These are phyloP conservation scores for Microstegium vimineum DNA, from an alignment of 176 grass and related monocot species.

Conservation along the genomic window DNA sequence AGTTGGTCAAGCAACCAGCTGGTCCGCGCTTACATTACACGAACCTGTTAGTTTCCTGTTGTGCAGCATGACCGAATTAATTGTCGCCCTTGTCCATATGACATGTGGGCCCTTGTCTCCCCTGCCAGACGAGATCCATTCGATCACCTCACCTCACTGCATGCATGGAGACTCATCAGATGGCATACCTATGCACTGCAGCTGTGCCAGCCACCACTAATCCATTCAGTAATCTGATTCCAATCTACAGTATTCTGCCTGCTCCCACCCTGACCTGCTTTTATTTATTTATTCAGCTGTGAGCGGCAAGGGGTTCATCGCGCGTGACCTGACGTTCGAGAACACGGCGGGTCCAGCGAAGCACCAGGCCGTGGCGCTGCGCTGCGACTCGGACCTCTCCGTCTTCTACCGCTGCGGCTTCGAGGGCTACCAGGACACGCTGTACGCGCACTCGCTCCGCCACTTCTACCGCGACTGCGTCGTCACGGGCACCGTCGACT, in stretches of 20 bases:
- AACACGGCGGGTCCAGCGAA: constrained; percentile 68
- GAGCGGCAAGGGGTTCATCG: constrained; percentile 65
- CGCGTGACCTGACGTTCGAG: constrained; percentile 64
- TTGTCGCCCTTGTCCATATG: background rate
- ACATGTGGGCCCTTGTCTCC: background rate
- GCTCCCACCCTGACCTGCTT: no score
- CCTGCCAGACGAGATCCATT: background rate
- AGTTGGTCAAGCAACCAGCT: no score
- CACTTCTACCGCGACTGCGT: constrained; percentile 85
- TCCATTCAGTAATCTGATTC: background rate
- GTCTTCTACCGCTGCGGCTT: constrained; percentile 82
- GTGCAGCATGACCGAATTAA: background rate
- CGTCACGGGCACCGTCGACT: constrained; percentile 72
- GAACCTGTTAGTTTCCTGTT: no score
- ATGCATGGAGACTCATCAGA: background rate
- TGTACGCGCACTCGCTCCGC: constrained; percentile 84
- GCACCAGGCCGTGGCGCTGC: constrained; percentile 87
- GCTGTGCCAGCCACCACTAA: background rate
- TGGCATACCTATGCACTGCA: background rate
- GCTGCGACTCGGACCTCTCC: constrained; percentile 70
- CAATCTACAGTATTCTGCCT: no score
- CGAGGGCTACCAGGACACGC: constrained; percentile 84
- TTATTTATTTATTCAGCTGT: no score
- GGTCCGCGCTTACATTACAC: no score
- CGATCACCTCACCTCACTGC: background rate